A percentile compares a stretch with the other conserved stretches of the same genome.
These are phyloP conservation scores for Chenopodium suecicum DNA, from an alignment of 148 eudicot species.

Conservation along the genomic window DNA sequence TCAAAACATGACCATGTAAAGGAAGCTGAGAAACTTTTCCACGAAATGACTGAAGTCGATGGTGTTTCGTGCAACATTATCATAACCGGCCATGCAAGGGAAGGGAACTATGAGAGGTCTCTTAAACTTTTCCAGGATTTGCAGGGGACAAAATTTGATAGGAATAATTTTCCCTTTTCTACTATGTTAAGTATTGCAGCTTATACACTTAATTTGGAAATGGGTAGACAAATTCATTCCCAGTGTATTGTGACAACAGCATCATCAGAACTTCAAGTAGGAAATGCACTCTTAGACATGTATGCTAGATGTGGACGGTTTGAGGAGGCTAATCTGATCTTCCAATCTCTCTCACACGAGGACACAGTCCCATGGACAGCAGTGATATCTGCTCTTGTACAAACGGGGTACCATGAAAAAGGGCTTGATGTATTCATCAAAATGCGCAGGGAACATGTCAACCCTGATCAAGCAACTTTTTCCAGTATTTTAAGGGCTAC, in stretches of 20 bases:
- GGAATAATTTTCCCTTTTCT: slow-evolving; percentile 60
- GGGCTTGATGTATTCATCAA: slow-evolving; percentile 48
- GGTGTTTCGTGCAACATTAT: slow-evolving; percentile 68
- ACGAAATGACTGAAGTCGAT: slow-evolving; percentile 60
- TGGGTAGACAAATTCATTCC: slow-evolving; percentile 73
- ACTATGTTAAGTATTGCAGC: slow-evolving; percentile 69
- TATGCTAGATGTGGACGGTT: slow-evolving; percentile 71
- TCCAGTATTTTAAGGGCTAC: slow-evolving; percentile 61
- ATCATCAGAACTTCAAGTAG: slow-evolving; percentile 43
- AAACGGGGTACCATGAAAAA: slow-evolving; percentile 53
- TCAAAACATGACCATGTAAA: slow-evolving; percentile 49
- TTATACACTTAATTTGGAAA: slow-evolving; percentile 34
- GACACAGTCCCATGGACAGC: slow-evolving; percentile 74
- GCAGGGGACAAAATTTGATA: slow-evolving; percentile 38
- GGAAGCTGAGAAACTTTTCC: slow-evolving; percentile 45
- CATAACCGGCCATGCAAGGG: slow-evolving; percentile 56
- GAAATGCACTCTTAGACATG: slow-evolving; percentile 74
- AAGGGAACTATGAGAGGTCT: slow-evolving; percentile 45
- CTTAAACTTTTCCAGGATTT: slow-evolving; percentile 48
- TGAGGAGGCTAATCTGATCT: slow-evolving; percentile 53
- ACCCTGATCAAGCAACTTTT: slow-evolving; percentile 72
- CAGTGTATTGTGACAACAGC: slow-evolving; percentile 59
- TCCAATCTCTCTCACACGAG: slow-evolving; percentile 36
- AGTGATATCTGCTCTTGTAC: slow-evolving; percentile 69
- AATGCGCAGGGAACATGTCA: slow-evolving; percentile 43